phyloP scores from a whole-genome alignment of 257 asterid species.

The Avicennia marina region DNA sequence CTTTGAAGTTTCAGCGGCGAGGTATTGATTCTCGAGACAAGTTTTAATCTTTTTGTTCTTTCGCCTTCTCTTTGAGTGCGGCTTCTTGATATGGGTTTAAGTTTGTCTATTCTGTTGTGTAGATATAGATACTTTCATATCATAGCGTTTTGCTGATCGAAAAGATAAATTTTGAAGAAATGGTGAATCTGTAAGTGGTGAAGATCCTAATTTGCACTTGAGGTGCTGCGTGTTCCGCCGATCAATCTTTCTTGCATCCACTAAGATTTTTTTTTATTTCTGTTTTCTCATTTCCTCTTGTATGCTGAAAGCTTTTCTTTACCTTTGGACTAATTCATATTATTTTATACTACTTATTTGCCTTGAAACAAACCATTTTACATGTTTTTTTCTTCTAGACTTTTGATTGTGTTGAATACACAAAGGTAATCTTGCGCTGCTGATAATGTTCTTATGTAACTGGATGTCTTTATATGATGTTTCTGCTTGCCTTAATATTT shows the following conservation, averaged over 20 bases:
- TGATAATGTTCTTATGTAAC: constrained; percentile 9
- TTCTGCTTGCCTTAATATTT: not conserved
- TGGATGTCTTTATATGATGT: not conserved
- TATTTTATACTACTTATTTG: not conserved
- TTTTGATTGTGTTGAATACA: not conserved
- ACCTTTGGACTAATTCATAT: not conserved
- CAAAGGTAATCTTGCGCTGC: not conserved
- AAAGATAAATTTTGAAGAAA: not conserved
- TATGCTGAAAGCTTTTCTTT: not conserved
- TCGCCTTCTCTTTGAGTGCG: too few species aligned
- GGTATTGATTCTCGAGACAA: too few species aligned
- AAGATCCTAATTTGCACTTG: constrained; percentile 13
- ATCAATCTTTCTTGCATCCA: constrained; percentile 4
- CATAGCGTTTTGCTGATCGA: constrained; percentile 11
- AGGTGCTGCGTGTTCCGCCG: constrained; percentile 1
- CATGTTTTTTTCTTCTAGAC: not conserved
- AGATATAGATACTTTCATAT: constrained; percentile 1
- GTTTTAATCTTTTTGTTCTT: too few species aligned
- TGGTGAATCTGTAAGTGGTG: constrained; percentile 9
- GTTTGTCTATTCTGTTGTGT: not conserved
- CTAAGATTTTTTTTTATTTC: not conserved
- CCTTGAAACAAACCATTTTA: not conserved
- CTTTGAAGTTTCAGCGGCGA: too few species aligned
- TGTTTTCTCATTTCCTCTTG: not conserved
- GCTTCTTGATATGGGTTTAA: constrained; percentile 9